Base-by-base conservation (phyloP, 352 stramenopile genomes). In the Blastocystis sp. region DNA sequence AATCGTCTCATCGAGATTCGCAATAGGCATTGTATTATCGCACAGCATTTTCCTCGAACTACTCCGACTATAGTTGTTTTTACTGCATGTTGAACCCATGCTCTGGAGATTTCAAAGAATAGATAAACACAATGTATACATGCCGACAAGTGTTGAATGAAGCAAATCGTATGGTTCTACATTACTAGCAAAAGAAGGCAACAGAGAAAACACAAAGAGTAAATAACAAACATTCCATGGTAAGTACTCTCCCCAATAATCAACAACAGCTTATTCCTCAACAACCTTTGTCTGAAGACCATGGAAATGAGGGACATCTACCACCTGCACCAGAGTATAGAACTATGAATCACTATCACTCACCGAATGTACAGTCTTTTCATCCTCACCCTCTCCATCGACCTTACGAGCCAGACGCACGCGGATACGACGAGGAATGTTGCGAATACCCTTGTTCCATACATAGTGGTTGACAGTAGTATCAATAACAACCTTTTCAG, bases 311-410 rank as follows among this genome's bases (percentile, higher is more conserved):
- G 43, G 39, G 37, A 87, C 77, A 63, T 87, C 56, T 58, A 87
- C 39, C 19, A 87, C 77, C 52, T 87, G 27, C 6, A 74, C 59
- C 37, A 78, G 43, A 51, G 77, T 87, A 42, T 66, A 87, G 77
- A 87, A 87, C 77, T 87, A 87, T 32, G 74, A 4, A 65, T 32
- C 74, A 39, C 71, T 7, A 19, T 4, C 39, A 32, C 9, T 9
- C 1, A 77, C 29, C 14, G 4, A 21, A 24, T 6, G 0, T 78
- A 87, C 65, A 24, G 98, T 98, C 92, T 99, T 95, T 87, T 97
- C 96, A 89, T 96, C 95, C 85, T 99, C 95, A 90, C 98, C 96
- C 89, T 98, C 95, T 90, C 98, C 95, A 92, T 98, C 98, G 90
- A 95, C 93, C 94, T 98, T 98, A 92, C 96, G 94, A 87, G 92